Conservation (phyloP, 495 filamentous ascomycete genomes). For the Trichocladium antarcticum region DNA sequence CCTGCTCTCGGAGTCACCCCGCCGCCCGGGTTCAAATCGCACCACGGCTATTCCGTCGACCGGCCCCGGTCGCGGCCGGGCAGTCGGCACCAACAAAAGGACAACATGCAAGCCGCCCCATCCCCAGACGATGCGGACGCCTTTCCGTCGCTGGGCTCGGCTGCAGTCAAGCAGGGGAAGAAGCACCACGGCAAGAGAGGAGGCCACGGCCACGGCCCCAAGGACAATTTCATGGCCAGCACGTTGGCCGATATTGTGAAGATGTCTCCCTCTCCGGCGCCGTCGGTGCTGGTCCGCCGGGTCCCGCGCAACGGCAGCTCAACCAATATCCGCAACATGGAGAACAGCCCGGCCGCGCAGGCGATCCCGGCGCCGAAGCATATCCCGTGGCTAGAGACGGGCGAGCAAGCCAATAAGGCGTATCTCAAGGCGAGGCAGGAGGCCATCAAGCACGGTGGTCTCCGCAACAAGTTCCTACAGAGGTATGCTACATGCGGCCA, state of each 20-base stretch:
- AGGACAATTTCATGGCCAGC: constrained; percentile 56
- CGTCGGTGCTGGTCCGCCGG: constrained; percentile 38
- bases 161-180: constrained; percentile 65
- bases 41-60: constrained; percentile 39
- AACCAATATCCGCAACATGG: constrained; percentile 48
- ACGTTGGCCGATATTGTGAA: constrained; percentile 93
- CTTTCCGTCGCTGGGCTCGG: constrained; percentile 84
- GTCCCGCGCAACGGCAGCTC: constrained; percentile 43
- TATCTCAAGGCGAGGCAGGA: constrained; percentile 91
- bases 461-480: constrained; percentile 94
- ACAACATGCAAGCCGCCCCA: constrained; percentile 54
- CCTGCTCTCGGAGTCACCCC: constrained; percentile 43
- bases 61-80: constrained; percentile 73
- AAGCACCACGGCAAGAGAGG: constrained; percentile 85
- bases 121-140: constrained; percentile 90
- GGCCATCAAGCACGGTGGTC: constrained; percentile 90
- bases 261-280: constrained; percentile 71
- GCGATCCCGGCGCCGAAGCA: constrained; percentile 80
- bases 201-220: constrained; percentile 60
- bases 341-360: constrained; percentile 68
- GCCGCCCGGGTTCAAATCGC: constrained; percentile 50
- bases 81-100: constrained; percentile 72
- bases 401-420: constrained; percentile 76
- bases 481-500: constrained; percentile 45
- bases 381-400: constrained; percentile 95